Evolutionary conservation across 176 grass and related monocot genomes (phyloP), one percentile per base, ranked within the genome.

Genomic region (Musa schizocarpa): DNA sequence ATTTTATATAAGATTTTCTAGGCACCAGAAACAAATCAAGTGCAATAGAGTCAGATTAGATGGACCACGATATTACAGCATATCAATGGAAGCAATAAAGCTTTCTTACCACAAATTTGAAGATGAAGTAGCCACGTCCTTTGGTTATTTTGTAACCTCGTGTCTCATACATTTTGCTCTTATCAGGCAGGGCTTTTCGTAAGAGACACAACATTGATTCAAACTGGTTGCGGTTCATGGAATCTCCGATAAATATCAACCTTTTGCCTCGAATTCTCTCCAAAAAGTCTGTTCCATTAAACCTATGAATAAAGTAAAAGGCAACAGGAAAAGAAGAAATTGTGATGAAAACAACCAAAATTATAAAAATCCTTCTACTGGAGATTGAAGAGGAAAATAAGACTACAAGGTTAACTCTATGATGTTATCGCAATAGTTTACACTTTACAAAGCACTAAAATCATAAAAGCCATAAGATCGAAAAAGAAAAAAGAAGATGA

Each of bases 211-310:
- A 75, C 90, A 98, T 75, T 9, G 94, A 98, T 83, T 98, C 94
- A 73, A 88, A 98, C 77, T 98, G 88, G 74, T 98, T 93, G 63
- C 94, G 88, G 68, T 93, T 98, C 94, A 98, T 98, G 56, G 90
- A 98, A 83, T 98, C 94, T 79, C 94, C 90, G 7, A 98, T 80
- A 2, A 98, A 86, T 87, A 98, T 83, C 82, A 98, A 78, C 14
- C 86, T 89, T 79, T 85, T 85, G 2, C 94, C 88, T 11, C 84
- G 85, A 59, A 98, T 77, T 83, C 84, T 83, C 63, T 0, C 73
- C 71, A 98, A 78, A 67, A 98, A 87, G 77, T 98, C 90, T 78
- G 94, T 91, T 84, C 88, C 94, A 83, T 98, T 98, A 81, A 88
- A 98, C 88, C 92, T 96, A 82, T 73, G 65, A 76, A 83, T 81